Evolutionary conservation across 495 filamentous ascomycete species (phyloP), one percentile per base, ranked within the genome.

Genomic region (Trypethelium eluteriae): DNA sequence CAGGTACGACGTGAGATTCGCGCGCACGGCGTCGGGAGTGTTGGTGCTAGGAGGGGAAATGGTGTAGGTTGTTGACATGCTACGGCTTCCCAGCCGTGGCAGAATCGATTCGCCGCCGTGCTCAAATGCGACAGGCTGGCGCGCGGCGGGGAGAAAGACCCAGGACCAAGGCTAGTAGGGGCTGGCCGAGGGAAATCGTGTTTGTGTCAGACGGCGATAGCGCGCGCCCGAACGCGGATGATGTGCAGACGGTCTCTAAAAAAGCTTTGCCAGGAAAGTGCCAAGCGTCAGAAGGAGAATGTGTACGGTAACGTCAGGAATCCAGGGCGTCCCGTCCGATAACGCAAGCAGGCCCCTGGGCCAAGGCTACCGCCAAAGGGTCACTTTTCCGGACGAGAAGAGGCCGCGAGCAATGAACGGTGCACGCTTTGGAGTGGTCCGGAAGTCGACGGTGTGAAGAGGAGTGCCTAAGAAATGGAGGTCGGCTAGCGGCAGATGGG

Each of bases 61-160:
- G 53, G 62, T 70, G 73, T 73, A 76, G 73, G 70, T 72, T 69
- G 68, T 70, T 69, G 75, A 76, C 75, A 79, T 79, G 70, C 74
- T 75, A 77, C 70, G 74, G 70, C 68, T 62, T 32, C 53, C 64
- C 65, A 67, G 66, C 47, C 34, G 47, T 59, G 67, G 44, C 66
- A 64, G 68, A 65, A 7, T 25, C 67, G 63, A 71, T 49, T 68
- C 67, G 67, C 46, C 69, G 47, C 64, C 50, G 67, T 66, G 66
- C 70, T 63, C 59, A 67, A 65, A 64, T 50, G 68, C 49, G 36
- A 61, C 64, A 35, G 61, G 69, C 46, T 64, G 67, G 66, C 64
- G 64, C 65, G 70, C 71, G 70, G 65, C 67, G 65, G 66, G 53
- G 68, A 62, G 53, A 67, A 50, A 7, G 57, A 67, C 62, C 53